Base-by-base conservation (phyloP, 208 protist genomes). In the Naegleria gruberi region DNA sequence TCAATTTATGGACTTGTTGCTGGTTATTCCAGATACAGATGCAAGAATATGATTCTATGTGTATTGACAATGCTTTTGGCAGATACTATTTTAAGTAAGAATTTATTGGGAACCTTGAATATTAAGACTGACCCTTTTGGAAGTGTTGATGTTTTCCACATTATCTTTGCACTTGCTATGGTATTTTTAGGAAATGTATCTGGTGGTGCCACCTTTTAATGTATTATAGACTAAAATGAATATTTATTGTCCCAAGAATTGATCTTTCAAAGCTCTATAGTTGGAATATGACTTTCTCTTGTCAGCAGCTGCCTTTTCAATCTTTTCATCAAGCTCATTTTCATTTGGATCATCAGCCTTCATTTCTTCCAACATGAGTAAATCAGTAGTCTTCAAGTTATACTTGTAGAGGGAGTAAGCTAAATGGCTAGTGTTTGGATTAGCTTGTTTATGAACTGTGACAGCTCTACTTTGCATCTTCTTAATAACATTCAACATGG, bases 381-480 rank as follows among this genome's bases (percentile, higher is more conserved):
- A 30, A 37, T 77, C 65, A 12, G 65, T 77, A 8, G 30, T 37
- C 30, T 84, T 84, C 30, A 84, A 84, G 19, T 45, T 84, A 1
- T 44, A 84, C 42, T 84, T 84, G 42, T 84, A 84, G 10, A 46
- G 17, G 42, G 42, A 17, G 44, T 45, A 84, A 15, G 81, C 81
- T 19, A 84, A 44, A 30, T 84, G 81, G 8, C 8, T 34, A 26
- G 42, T 84, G 10, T 84, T 84, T 45, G 81, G 34, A 44, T 84
- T 84, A 2, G 34, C 34, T 45, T 84, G 81, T 45, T 45, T 84
- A 15, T 84, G 81, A 30, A 43, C 19, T 0, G 34, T 84, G 12
- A 84, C 81, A 34, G 81, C 81, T 84, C 42, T 44, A 45, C 81
- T 84, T 30, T 84, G 81, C 12, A 84, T 42, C 81, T 84, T 84